Percentiles rank a stretch among this genome's conserved stretches.
Evolutionary conservation across 2,329 filamentous ascomycete genomes (phyloP).

Genomic region (Ramularia collo-cygni): DNA sequence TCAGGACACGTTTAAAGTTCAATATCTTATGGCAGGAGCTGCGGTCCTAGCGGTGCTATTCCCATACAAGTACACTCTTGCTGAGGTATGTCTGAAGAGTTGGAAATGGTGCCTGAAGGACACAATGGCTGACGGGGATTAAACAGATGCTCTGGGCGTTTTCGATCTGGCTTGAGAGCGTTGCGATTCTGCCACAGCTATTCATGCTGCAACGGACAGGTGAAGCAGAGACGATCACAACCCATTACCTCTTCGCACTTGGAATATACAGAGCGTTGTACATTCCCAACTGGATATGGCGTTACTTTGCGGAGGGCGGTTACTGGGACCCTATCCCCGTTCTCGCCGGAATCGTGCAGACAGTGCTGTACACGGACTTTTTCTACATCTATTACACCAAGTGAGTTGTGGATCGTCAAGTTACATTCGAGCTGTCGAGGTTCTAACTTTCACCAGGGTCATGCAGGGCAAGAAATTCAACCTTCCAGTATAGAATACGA

Average conservation of each 20-base stretch:
- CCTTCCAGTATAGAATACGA: constrained; percentile 40
- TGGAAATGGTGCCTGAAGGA: neutral
- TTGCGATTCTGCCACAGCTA: constrained; percentile 92
- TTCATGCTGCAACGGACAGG: constrained; percentile 98
- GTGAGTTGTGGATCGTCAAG: constrained; percentile 38
- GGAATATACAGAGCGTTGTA: constrained; percentile 89
- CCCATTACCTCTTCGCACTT: constrained; percentile 92
- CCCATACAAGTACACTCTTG: constrained; percentile 73
- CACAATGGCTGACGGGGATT: constrained; percentile 4
- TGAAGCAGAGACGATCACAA: constrained; percentile 98
- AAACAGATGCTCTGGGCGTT: constrained; percentile 87
- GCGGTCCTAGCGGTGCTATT: constrained; percentile 72
- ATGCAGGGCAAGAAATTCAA: constrained; percentile 50
- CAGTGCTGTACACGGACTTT: constrained; percentile 94
- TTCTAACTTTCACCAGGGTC: constrained; percentile 32
- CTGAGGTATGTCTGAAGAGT: constrained; percentile 46
- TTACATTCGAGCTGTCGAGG: neutral
- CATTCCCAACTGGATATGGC: constrained; percentile 97
- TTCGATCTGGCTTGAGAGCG: constrained; percentile 94
- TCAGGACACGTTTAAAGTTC: constrained; percentile 92
- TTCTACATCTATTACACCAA: constrained; percentile 99
- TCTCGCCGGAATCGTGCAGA: constrained; percentile 84
- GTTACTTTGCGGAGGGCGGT: constrained; percentile 66
- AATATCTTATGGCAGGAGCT: constrained; percentile 82
- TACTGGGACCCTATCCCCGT: constrained; percentile 77